phyloP scores from a whole-genome alignment of 225 moss, liverwort and hornwort species.

The Polytrichum commune region DNA sequence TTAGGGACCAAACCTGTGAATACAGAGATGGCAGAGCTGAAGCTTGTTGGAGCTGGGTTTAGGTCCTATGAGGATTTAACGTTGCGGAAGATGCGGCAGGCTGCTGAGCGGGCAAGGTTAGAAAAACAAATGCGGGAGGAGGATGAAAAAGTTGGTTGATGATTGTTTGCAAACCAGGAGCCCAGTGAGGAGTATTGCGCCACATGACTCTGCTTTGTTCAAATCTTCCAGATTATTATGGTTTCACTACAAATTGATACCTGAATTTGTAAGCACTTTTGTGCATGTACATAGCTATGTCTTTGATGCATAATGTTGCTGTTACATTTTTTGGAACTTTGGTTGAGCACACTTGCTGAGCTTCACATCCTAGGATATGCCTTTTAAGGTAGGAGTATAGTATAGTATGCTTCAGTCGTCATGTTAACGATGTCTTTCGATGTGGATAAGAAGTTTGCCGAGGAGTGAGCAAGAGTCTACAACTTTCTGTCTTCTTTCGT shows the following conservation, averaged over 20 bases:
- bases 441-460: no score
- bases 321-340: not conserved
- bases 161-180: not conserved
- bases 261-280: not conserved
- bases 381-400: no score
- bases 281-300: not conserved
- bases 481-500: no score
- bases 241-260: not conserved
- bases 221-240: not conserved
- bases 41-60: slow-evolving; percentile 38
- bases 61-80: slow-evolving; percentile 36
- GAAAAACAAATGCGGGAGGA: slow-evolving; percentile 44
- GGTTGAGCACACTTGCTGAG: no score
- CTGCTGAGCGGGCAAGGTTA: slow-evolving; percentile 49
- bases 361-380: no score
- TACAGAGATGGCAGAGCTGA: slow-evolving; percentile 8
- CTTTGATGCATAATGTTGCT: not conserved
- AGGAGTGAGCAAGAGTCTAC: no score
- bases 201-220: not conserved
- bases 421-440: no score
- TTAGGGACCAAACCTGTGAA: not conserved
- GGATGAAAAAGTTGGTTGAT: slow-evolving; percentile 23
- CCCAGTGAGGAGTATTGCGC: not conserved
- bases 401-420: no score
- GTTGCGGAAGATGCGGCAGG: slow-evolving; percentile 49